These are phyloP conservation scores for Exophiala bonariae DNA, from an alignment of 2,329 filamentous ascomycete genomes.

Conservation along the genomic window DNA sequence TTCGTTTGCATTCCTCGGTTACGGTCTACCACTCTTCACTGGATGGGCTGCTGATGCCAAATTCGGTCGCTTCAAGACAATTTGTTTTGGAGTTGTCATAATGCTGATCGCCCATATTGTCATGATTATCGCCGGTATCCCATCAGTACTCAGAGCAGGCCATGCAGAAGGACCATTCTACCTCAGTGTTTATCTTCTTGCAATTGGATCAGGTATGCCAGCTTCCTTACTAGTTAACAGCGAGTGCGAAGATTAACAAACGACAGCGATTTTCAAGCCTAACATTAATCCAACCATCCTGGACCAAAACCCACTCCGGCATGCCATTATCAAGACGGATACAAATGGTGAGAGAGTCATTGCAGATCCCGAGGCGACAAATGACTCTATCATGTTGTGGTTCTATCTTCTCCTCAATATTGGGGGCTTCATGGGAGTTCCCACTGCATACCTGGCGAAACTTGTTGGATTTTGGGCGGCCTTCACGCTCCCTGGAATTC, in stretches of 20 bases:
- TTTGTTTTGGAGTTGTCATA: slow-evolving; percentile 63
- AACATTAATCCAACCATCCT: slow-evolving; percentile 43
- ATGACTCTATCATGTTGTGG: slow-evolving; percentile 66
- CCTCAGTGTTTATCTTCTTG: slow-evolving; percentile 65
- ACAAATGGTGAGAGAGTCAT: slow-evolving; percentile 66
- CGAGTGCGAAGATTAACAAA: too few species aligned
- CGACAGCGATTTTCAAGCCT: slow-evolving; percentile 61
- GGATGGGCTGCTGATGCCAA: slow-evolving; percentile 63
- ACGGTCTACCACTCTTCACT: slow-evolving; percentile 58
- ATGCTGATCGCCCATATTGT: slow-evolving; percentile 67
- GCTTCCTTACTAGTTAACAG: too few species aligned
- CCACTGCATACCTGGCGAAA: slow-evolving; percentile 69
- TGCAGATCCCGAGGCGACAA: slow-evolving; percentile 66
- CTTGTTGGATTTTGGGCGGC: slow-evolving; percentile 75
- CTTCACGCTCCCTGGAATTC: slow-evolving; percentile 64
- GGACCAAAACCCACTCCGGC: slow-evolving; percentile 52
- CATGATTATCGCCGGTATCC: slow-evolving; percentile 65
- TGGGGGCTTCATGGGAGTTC: slow-evolving; percentile 62
- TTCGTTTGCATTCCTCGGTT: slow-evolving; percentile 63
- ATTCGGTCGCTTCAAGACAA: slow-evolving; percentile 63
- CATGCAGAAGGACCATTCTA: slow-evolving; percentile 45
- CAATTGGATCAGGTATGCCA: slow-evolving; percentile 67
- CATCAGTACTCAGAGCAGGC: slow-evolving; percentile 46
- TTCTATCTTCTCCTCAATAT: slow-evolving; percentile 72
- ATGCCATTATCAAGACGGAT: slow-evolving; percentile 55